Evolutionary conservation across 495 filamentous ascomycete species (phyloP).

Genomic region (Trichocladium antarcticum): DNA sequence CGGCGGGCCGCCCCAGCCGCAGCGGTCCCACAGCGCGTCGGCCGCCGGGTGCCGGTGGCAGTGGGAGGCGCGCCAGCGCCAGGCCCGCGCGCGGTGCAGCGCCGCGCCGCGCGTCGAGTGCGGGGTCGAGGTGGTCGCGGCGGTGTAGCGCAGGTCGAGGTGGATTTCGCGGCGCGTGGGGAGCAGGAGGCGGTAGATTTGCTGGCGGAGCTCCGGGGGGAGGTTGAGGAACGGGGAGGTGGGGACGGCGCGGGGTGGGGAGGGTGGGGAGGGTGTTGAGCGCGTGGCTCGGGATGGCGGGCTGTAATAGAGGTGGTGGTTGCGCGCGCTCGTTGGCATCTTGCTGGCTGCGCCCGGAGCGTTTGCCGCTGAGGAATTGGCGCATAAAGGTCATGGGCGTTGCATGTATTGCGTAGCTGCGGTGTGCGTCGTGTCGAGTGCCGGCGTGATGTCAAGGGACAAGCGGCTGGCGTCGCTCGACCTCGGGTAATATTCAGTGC

Average conservation of each 20-base stretch:
- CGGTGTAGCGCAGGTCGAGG: conserved; percentile 17
- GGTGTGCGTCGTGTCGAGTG: no score
- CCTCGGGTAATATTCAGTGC: no score
- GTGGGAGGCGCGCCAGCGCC: conserved; percentile 11
- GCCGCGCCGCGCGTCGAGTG: conserved; percentile 10
- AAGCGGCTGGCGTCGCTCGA: no score
- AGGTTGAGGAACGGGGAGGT: conserved; percentile 33
- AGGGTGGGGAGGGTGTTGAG: conserved; percentile 12
- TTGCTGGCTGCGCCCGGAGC: neutral
- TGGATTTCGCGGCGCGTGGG: conserved; percentile 13
- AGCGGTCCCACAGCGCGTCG: conserved; percentile 7
- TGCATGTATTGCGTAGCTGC: no score
- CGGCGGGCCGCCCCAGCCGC: conserved; percentile 5
- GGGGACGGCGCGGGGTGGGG: conserved; percentile 4
- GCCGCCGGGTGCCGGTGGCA: conserved; percentile 16
- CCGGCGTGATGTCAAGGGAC: no score
- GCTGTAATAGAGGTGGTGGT: neutral
- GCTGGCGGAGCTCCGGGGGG: conserved; percentile 26
- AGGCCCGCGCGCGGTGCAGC: neutral
- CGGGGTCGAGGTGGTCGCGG: conserved; percentile 1
- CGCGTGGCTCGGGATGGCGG: neutral
- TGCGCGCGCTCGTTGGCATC: neutral
- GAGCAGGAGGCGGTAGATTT: conserved; percentile 21
- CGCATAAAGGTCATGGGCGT: no score
- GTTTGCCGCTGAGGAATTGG: neutral